phyloP scores from a whole-genome alignment of 495 filamentous ascomycete species.

The Podospora fimiseda region DNA sequence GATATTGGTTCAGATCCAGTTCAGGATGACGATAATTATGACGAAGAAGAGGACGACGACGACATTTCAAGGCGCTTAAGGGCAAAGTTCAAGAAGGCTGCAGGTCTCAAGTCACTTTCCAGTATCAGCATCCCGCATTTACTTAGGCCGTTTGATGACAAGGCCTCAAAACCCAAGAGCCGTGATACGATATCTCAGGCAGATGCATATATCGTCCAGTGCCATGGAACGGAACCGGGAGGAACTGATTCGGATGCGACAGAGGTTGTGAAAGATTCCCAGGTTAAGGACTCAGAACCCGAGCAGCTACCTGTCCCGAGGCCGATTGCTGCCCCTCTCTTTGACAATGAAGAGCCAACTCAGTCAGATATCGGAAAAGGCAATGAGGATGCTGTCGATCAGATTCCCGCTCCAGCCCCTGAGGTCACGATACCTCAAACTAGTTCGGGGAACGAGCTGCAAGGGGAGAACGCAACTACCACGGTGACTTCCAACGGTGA shows the following conservation, averaged over 20 bases:
- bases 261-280: conserved; percentile 30
- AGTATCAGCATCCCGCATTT: conserved; percentile 32
- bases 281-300: conserved; percentile 13
- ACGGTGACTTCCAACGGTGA: conserved; percentile 19
- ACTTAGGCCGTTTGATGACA: conserved; percentile 23
- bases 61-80: conserved; percentile 12
- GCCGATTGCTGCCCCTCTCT: neutral
- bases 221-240: conserved; percentile 4
- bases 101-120: conserved; percentile 30
- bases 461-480: neutral
- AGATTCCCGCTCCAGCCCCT: conserved; percentile 1
- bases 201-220: conserved; percentile 18
- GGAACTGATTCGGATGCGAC: conserved; percentile 16
- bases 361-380: conserved; percentile 18
- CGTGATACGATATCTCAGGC: conserved; percentile 15
- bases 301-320: neutral
- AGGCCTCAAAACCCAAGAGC: conserved; percentile 35
- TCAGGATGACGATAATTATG: conserved; percentile 12
- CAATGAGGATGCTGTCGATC: conserved; percentile 1
- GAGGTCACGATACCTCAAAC: conserved; percentile 11
- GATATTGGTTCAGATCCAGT: conserved; percentile 1
- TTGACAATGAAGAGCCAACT: conserved; percentile 17
- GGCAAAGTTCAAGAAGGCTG: conserved; percentile 28
- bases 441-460: neutral
- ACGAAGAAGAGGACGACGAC: conserved; percentile 23